A percentile compares a stretch with the other conserved stretches of the same genome.
These are phyloP conservation scores for Scheffersomyces lignicola DNA, from an alignment of 1,139 yeast genomes.

Conservation along the genomic window DNA sequence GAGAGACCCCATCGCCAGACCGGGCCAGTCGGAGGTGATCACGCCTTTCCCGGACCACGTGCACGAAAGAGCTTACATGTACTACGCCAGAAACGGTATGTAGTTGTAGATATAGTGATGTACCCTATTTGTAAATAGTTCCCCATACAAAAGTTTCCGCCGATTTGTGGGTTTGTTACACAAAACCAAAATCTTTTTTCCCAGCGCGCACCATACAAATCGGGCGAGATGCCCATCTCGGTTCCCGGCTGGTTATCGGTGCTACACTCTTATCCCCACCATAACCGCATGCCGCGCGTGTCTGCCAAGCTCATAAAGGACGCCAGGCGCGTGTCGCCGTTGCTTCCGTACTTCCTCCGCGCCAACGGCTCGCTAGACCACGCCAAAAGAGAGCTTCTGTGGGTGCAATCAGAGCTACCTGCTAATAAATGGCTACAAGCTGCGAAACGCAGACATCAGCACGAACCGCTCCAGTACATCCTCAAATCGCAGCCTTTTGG, in stretches of 20 bases:
- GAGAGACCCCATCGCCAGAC: constrained; percentile 96
- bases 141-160: not conserved
- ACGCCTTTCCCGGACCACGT: constrained; percentile 82
- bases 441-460: constrained; percentile 37
- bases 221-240: too few species aligned
- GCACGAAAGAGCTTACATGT: constrained; percentile 96
- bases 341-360: constrained; percentile 33
- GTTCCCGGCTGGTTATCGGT: too few species aligned
- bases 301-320: constrained; percentile 27
- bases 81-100: constrained; percentile 80
- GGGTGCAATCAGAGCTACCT: constrained; percentile 46
- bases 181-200: not conserved
- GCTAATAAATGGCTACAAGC: constrained; percentile 34
- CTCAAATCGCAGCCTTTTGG: constrained; percentile 90
- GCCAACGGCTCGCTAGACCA: constrained; percentile 28
- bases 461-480: constrained; percentile 78
- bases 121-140: not conserved
- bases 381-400: constrained; percentile 37
- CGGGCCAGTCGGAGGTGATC: constrained; percentile 94
- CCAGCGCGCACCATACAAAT: too few species aligned
- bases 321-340: constrained; percentile 26
- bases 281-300: constrained; percentile 32
- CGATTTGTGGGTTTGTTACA: not conserved
- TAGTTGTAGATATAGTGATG: too few species aligned
- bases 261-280: not conserved